These are phyloP conservation scores for Ilyonectria sp. DNA, from an alignment of 2,329 filamentous ascomycete genomes.

Conservation along the genomic window DNA sequence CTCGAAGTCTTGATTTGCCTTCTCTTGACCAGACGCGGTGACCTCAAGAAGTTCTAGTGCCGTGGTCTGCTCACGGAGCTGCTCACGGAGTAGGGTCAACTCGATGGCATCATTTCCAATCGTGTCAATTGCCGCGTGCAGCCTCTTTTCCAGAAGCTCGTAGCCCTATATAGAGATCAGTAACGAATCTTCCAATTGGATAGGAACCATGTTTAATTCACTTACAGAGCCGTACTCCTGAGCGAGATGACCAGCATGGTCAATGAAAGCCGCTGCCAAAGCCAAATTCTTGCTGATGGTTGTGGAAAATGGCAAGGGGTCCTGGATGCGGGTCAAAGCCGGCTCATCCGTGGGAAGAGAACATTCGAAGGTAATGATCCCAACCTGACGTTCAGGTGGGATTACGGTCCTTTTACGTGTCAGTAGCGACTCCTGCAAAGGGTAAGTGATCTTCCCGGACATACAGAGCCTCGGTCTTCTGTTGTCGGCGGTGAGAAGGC, in stretches of 20 bases:
- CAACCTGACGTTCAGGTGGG: not conserved
- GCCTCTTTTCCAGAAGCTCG: constrained; percentile 12
- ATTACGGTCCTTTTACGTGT: not conserved
- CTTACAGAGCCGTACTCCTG: constrained; percentile 6
- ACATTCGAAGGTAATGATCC: constrained; percentile 3
- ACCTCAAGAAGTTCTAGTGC: constrained; percentile 1
- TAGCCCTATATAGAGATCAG: not conserved
- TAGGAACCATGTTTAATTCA: not conserved
- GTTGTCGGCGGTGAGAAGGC: not conserved
- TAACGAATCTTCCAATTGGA: not conserved
- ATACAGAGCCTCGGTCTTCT: not conserved
- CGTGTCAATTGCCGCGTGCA: constrained; percentile 13
- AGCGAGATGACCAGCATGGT: constrained; percentile 6
- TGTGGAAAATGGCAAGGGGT: constrained; percentile 11
- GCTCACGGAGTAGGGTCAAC: constrained; percentile 4
- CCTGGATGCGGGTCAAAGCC: constrained; percentile 1
- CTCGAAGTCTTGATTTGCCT: not conserved
- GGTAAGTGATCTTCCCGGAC: not conserved
- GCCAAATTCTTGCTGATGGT: constrained; percentile 12
- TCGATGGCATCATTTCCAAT: constrained; percentile 20
- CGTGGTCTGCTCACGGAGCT: not conserved
- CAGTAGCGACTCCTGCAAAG: not conserved
- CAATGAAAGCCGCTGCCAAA: constrained; percentile 11
- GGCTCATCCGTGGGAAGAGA: constrained; percentile 3
- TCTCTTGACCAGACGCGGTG: constrained; percentile 1